Evolutionary conservation across 2,329 filamentous ascomycete genomes (phyloP), one percentile per base, ranked within the genome.

Genomic region (Raffaelea deltoideospora): DNA sequence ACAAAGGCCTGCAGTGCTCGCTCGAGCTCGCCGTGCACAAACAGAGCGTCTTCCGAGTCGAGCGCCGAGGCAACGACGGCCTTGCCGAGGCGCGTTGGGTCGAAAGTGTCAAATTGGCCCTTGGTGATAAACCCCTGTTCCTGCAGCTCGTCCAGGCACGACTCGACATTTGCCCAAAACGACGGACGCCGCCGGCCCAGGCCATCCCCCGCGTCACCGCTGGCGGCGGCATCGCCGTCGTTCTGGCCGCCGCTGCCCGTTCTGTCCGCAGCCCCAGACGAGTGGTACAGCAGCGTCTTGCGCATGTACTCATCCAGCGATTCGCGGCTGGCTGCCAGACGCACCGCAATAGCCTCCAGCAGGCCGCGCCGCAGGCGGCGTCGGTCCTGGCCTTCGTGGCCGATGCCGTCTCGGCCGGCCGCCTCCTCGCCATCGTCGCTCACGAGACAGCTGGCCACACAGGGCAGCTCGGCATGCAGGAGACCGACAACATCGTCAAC

Each of bases 51-150:
- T 40, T 83, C 77, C 0, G 79, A 81, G 35, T 79, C 72, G 26
- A 87, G 67, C 2, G 76, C 74, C 3, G 80, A 82, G 10, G 75
- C 72, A 19, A 86, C 79, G 19, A 83, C 71, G 3, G 81, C 81
- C 44, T 67, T 71, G 15, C 80, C 80, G 3, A 86, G 58, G 33
- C 66, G 64, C 0, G 79, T 85, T 1, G 77, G 66, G 28, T 64
- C 53, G 46, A 72, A 82, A 24, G 60, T 65, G 17, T 59, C 65
- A 23, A 60, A 57, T 1, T 60, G 50, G 36, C 70, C 68, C 5
- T 55, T 49, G 4, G 58, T 53, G 13, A 85, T 57, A 19, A 84
- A 69, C 14, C 40, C 43, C 18, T 28, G 31, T 2, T 23, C 15
- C 22, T 40, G 34, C 17, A 47, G 29, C 1, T 32, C 28, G 3